These are phyloP conservation scores for Elsinoe batatas DNA, from an alignment of 2,329 filamentous ascomycete genomes.

Conservation along the genomic window DNA sequence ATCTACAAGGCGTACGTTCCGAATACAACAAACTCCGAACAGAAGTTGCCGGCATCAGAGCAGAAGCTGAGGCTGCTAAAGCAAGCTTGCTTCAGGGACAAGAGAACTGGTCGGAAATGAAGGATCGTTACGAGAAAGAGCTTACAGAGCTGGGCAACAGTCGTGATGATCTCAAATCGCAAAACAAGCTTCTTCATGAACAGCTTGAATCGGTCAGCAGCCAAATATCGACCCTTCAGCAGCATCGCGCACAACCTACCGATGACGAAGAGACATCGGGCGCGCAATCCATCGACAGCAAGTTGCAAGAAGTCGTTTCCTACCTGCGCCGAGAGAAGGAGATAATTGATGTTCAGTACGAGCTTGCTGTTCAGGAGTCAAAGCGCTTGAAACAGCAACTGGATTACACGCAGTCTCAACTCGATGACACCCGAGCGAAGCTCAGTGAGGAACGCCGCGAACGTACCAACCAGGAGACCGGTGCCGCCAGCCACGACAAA, in stretches of 20 bases:
- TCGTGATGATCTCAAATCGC: slow-evolving; percentile 72
- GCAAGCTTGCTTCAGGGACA: slow-evolving; percentile 69
- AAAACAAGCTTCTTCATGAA: slow-evolving; percentile 83
- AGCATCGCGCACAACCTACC: slow-evolving; percentile 50
- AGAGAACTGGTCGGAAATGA: slow-evolving; percentile 76
- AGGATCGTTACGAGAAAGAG: slow-evolving; percentile 73
- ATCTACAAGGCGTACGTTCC: slow-evolving; percentile 64
- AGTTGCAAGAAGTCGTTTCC: slow-evolving; percentile 79
- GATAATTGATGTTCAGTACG: slow-evolving; percentile 92
- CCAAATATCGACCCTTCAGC: slow-evolving; percentile 73
- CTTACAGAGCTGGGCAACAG: slow-evolving; percentile 66
- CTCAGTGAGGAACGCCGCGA: slow-evolving; percentile 79
- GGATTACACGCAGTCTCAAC: slow-evolving; percentile 73
- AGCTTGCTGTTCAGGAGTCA: slow-evolving; percentile 76
- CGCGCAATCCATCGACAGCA: slow-evolving; percentile 53
- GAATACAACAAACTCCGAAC: slow-evolving; percentile 78
- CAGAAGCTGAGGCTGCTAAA: slow-evolving; percentile 79
- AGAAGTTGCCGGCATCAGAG: slow-evolving; percentile 61
- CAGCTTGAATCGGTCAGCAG: slow-evolving; percentile 72
- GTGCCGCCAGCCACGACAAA: slow-evolving; percentile 71
- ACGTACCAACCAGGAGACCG: slow-evolving; percentile 62
- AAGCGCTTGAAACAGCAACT: slow-evolving; percentile 86
- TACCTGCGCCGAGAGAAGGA: slow-evolving; percentile 94
- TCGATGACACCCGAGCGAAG: slow-evolving; percentile 81
- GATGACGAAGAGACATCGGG: slow-evolving; percentile 43